These are phyloP conservation scores for Saccharomyces eubayanus DNA, from an alignment of 805 yeast genomes.

Conservation along the genomic window DNA sequence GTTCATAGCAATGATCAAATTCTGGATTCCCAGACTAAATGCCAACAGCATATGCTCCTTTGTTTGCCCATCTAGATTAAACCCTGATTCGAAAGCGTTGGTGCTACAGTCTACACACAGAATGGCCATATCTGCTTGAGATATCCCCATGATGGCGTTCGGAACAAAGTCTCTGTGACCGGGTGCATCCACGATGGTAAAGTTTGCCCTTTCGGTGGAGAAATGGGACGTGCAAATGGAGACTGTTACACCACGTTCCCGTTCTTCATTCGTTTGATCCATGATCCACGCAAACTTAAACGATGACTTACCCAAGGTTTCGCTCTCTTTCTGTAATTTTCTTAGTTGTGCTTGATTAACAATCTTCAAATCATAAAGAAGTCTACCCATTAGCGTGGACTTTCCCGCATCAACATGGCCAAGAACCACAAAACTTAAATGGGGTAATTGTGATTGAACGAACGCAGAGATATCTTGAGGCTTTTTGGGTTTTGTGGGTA, in stretches of 20 bases:
- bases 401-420: conserved; percentile 99
- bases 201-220: conserved; percentile 89
- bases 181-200: conserved; percentile 97
- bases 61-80: conserved; percentile 96
- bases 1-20: conserved; percentile 84
- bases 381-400: conserved; percentile 97
- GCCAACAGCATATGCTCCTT: conserved; percentile 95
- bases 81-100: conserved; percentile 98
- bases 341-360: conserved; percentile 96
- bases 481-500: conserved; percentile 27
- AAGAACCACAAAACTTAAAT: conserved; percentile 91
- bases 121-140: conserved; percentile 97
- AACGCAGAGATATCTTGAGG: conserved; percentile 64
- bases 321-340: conserved; percentile 93
- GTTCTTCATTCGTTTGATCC: conserved; percentile 98
- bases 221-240: conserved; percentile 96
- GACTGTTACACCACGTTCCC: conserved; percentile 97
- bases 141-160: conserved; percentile 98
- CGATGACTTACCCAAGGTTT: conserved; percentile 97
- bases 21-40: conserved; percentile 92
- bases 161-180: conserved; percentile 98
- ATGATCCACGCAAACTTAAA: conserved; percentile 99
- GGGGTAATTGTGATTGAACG: conserved; percentile 86
- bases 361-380: conserved; percentile 85
- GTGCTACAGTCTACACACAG: conserved; percentile 93